Base-by-base conservation (phyloP, 371 early-diverging fungal genomes). In the Syncephalastrum contaminatum region DNA sequence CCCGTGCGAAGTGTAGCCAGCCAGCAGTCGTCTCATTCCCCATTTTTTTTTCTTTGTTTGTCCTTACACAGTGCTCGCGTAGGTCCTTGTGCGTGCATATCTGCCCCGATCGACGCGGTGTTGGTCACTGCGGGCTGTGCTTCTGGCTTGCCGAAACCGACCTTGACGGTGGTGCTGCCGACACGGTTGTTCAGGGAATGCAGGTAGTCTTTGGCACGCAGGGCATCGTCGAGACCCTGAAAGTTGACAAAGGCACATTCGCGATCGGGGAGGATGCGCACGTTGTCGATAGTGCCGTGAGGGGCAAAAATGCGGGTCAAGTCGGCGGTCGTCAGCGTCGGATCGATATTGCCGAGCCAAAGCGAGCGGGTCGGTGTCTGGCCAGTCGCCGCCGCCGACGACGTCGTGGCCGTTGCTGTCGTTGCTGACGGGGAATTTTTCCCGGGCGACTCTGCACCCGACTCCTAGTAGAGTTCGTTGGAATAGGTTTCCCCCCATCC, bases 281-380 rank as follows among this genome's bases (percentile, higher is more conserved):
- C 78, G 30, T 87, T 89, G 72, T 98, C 98, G 66, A 98, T 92
- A 6, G 87, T 73, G 2, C 98, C 98, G 67, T 87, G 97, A 15
- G 86, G 87, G 8, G 88, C 77, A 71, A 97, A 98, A 15, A 88
- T 66, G 47, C 78, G 71, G 16, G 86, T 80, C 45, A 98, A 75
- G 42, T 95, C 95, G n/a, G 83, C 77, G 18, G 82, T 75, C 4
- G 87, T 85, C 56, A 94, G 78, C 10, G 75, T 62, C 0, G 90
- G 79, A 64, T 94, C 94, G 15, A 97, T 78, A 63, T 96, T 95
- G 36, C 96, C 96, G 51, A 97, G 82, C 96, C 97, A 97, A 20
- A 98, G 80, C 8, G 94, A 92, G 8, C 95, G 87, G 46, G 94
- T 87, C 12, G 90, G 87, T 18, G 70, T 59, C 51, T 75, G 79